Evolutionary conservation across 331 rosid species (phyloP), one percentile per base, ranked within the genome.

Genomic region (Dryas integrifolia): DNA sequence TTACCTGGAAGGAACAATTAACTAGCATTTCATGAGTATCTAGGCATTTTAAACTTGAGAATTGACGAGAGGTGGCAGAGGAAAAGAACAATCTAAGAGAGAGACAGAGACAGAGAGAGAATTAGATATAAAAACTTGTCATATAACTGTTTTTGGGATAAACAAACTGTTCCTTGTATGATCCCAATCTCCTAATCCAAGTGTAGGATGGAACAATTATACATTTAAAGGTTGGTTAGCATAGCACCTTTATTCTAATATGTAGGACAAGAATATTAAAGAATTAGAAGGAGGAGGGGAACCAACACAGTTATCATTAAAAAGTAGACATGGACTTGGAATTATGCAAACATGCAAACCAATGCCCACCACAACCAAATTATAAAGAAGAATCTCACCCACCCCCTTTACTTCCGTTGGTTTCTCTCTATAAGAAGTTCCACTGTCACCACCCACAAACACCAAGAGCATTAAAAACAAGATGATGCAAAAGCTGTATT

Each of bases 321-420:
- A 78, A 74, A 73, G 69, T 58, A 65, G 76, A 74, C 55, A 58
- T 12, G 77, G 75, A 48, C 48, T 58, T 51, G 35, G 63, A 73
- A 58, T 78, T 60, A 76, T 82, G 73, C 50, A 35, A 74, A 78
- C 72, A 74, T 64, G 85, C 75, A 78, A 50, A 70, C 47, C 76
- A 73, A 38, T 49, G 72, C 51, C 76, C 74, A 69, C 74, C 64
- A 24, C 44, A 70, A 63, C 47, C 6, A 59, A 47, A 74, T 70
- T 61, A 48, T 49, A 78, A 2, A 58, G 39, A 48, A 72, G 65
- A 72, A 72, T 58, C 65, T 78, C 58, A 61, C 51, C 71, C 69
- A 55, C 79, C 46, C 38, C 18, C 44, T 53, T 61, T 53, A 67
- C 43, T 48, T 41, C 6, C 78, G 8, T 30, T 44, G 58, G 13